Evolutionary conservation across 202 grass and related monocot genomes (phyloP), one percentile per base, ranked within the genome.

Genomic region (Carex arenaria): DNA sequence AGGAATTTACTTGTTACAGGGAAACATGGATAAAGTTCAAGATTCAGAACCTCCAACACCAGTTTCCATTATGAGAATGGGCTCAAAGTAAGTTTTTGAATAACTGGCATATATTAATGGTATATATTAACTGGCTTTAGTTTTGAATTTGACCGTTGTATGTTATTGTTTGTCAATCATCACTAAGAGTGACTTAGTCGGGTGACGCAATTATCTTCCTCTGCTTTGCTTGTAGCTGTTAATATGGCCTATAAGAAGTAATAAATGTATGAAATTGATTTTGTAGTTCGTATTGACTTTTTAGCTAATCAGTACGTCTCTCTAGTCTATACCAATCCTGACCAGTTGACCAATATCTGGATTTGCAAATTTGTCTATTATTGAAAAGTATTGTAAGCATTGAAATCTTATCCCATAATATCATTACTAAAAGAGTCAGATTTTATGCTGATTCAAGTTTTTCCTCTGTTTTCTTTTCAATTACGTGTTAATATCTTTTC

Each of bases 31-130:
- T 80, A 97, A 93, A 90, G 86, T 91, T 87, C 94, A 89, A 90
- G 91, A 97, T 67, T 97, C 91, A 54, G 91, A 97, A 84, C 94
- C 94, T 55, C 88, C 89, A 74, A 97, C 94, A 57, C 94, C 94
- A 77, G 69, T 79, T 71, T 94, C 94, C 68, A 84, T 97, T 59
- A 86, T 94, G 88, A 94, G 80, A 82, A 92, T 94, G 91, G 80
- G 88, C 75, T 90, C 72, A 83, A 87, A 89, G 94, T 97, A 88
- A 87, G 88, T 92, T 67, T 64, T 64, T 67, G 43, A 80, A 59
- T 85, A 66, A 62, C 77, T 42, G 45, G 19, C 32, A 60, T 78
- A 38, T 78, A 23, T 61, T 61, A 8, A 61, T 30, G 51, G 32
- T 4, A 34, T 34, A 34, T 34, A 40, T 40, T 40, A 40, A 40